Percentiles rank a stretch among this genome's conserved stretches.
Conservation (phyloP, 1,139 yeast species). For the Taphrina wiesneri region DNA sequence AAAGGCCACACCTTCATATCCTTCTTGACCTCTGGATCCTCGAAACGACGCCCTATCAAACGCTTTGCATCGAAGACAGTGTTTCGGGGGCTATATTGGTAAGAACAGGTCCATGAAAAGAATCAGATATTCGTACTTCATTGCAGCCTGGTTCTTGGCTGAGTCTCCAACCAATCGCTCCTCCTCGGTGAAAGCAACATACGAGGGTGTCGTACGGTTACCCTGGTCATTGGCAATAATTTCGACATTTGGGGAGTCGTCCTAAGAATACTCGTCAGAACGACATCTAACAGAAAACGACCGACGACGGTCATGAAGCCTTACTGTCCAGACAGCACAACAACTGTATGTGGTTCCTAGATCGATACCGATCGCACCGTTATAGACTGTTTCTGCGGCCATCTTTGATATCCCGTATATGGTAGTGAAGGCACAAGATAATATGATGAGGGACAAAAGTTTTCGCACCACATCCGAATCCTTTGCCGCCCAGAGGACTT, state of each 20-base stretch:
- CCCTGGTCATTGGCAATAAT: conserved; percentile 99
- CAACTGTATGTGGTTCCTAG: conserved; percentile 86
- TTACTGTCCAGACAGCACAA: conserved; percentile 37
- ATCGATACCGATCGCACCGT: conserved; percentile 99
- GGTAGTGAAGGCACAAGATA: background rate
- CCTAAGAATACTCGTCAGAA: conserved; percentile 55
- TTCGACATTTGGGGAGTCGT: conserved; percentile 69
- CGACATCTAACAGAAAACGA: conserved; percentile 51
- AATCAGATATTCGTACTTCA: conserved; percentile 43
- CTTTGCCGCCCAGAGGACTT: background rate
- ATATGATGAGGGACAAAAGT: background rate
- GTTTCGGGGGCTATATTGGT: conserved; percentile 73
- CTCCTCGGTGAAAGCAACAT: conserved; percentile 95
- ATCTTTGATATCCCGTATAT: conserved; percentile 9
- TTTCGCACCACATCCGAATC: conserved; percentile 8
- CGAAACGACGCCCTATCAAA: conserved; percentile 92
- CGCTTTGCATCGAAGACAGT: conserved; percentile 97
- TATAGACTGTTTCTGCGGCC: conserved; percentile 52
- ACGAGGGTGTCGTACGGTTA: conserved; percentile 98
- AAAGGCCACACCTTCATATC: conserved; percentile 98
- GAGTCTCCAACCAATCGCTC: conserved; percentile 99
- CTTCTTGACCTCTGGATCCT: conserved; percentile 87
- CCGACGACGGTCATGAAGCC: background rate
- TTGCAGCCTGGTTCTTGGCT: conserved; percentile 98
- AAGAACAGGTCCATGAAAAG: background rate